Evolutionary conservation across 164 flowering plant genomes (phyloP).

Genomic region (Chimonanthus salicifolius): DNA sequence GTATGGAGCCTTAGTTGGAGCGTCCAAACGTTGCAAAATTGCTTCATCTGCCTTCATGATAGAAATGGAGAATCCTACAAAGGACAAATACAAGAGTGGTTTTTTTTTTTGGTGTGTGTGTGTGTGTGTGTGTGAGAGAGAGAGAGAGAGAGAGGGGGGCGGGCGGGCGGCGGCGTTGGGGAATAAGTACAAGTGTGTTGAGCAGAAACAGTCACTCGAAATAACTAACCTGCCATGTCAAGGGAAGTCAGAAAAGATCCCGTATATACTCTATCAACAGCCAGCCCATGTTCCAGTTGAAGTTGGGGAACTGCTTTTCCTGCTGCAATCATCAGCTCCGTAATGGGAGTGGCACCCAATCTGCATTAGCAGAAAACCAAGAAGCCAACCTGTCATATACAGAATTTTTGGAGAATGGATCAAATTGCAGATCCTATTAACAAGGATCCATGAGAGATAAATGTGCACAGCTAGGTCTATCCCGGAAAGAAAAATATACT

Average conservation of each 20-base stretch:
- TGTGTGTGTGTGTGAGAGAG: not conserved
- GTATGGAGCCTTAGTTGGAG: slow-evolving; percentile 81
- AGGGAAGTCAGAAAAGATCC: slow-evolving; percentile 98
- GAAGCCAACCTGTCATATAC: not conserved
- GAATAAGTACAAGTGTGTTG: not conserved
- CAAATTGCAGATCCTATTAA: too few relatives aligned
- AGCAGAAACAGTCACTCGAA: not conserved
- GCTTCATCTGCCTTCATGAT: slow-evolving; percentile 75
- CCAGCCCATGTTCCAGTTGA: slow-evolving; percentile 94
- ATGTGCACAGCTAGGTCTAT: not conserved
- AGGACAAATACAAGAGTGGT: not conserved
- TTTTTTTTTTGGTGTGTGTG: not conserved
- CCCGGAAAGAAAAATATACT: not conserved
- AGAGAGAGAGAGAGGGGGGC: too few relatives aligned
- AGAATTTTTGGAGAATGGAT: not conserved
- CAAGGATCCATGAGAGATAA: not conserved
- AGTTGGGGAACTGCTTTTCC: slow-evolving; percentile 79
- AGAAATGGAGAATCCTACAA: slow-evolving; percentile 80
- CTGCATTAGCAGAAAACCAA: slow-evolving; percentile 25
- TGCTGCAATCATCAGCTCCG: slow-evolving; percentile 91
- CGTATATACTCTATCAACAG: slow-evolving; percentile 91
- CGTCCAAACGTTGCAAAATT: slow-evolving; percentile 75
- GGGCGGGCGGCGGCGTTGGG: too few relatives aligned
- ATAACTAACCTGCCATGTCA: slow-evolving; percentile 84
- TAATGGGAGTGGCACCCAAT: slow-evolving; percentile 81